Evolutionary conservation across 345 rosid genomes (phyloP), one percentile per base, ranked within the genome.

Genomic region (Eucalyptus tenuipes): DNA sequence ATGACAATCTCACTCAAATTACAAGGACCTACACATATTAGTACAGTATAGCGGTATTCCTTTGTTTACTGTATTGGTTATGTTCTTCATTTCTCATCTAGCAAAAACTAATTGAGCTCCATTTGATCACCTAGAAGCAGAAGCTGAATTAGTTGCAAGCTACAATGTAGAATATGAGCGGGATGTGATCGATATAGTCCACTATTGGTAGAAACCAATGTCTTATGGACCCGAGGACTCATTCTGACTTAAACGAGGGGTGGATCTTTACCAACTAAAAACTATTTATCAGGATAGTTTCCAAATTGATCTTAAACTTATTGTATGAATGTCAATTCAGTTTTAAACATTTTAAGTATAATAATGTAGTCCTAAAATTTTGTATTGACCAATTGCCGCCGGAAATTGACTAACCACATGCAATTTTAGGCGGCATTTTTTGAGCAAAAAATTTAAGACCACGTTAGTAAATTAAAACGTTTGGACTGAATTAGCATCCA

Each of bases 401-500:
- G 1, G 2, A n/a, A 66, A n/a, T 31, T 61, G 68, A 61, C 68
- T 27, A 3, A 61, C 68, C 68, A 29, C 16, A 27, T 61, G 33
- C 4, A 0, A 61, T 61, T 61, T 61, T 13, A 61, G 68, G 7
- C 4, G 0, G 4, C 17, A 61, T 55, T 55, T 55, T 24, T 55
- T 10, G 1, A 22, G 29, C 61, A 55, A 52, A 52, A 20, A 7
- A 20, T 7, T 52, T 52, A 52, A 52, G 57, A 52, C 57, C 3
- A 24, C 13, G 4, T 55, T 24, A 5, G 31, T 27, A 61, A 61
- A 61, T 61, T 61, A 29, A 15, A 61, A 27, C 27, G 68, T 61
- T n/a, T 64, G 18, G 20, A 64, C 2, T n/a, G 2, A 64, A n/a
- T 4, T 3, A 1, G 5, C 1, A 0, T 14, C 37, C 10, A 7